Evolutionary conservation across 495 filamentous ascomycete genomes (phyloP).

Genomic region (Podospora didyma): DNA sequence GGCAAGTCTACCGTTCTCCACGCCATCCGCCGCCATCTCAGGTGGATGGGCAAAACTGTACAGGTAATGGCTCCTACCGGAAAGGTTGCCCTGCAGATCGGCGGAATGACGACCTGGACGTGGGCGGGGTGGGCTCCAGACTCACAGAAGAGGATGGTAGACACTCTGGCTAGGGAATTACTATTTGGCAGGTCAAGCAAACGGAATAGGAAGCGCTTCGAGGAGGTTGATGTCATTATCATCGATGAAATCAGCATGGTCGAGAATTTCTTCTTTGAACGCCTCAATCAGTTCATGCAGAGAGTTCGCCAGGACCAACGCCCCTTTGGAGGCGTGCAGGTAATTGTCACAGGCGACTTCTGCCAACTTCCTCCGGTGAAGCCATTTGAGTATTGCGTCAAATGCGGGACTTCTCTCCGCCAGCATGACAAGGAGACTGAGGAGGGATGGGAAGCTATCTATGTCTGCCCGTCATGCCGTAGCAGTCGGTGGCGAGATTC

Average conservation of each 20-base stretch:
- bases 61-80: slow-evolving; percentile 55
- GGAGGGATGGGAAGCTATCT: slow-evolving; percentile 57
- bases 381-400: slow-evolving; percentile 73
- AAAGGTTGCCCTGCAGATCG: slow-evolving; percentile 48
- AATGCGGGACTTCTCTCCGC: slow-evolving; percentile 67
- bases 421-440: slow-evolving; percentile 58
- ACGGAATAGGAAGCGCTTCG: slow-evolving; percentile 24
- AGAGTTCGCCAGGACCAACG: slow-evolving; percentile 28
- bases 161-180: slow-evolving; percentile 1
- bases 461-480: slow-evolving; percentile 33
- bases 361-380: slow-evolving; percentile 92
- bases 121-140: slow-evolving; percentile 52
- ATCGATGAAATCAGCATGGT: slow-evolving; percentile 50
- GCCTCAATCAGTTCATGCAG: slow-evolving; percentile 51
- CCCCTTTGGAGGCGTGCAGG: slow-evolving; percentile 88
- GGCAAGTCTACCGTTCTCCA: slow-evolving; percentile 58
- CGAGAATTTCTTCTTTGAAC: slow-evolving; percentile 51
- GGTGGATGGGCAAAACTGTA: slow-evolving; percentile 30
- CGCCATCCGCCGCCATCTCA: slow-evolving; percentile 38
- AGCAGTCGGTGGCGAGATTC: slow-evolving; percentile 29
- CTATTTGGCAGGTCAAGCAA: background rate
- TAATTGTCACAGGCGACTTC: slow-evolving; percentile 94
- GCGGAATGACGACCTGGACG: slow-evolving; percentile 50
- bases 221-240: slow-evolving; percentile 38
- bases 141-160: slow-evolving; percentile 19